phyloP scores from a whole-genome alignment of 2,329 filamentous ascomycete genomes.

The Chrysosporium keratinophilum region DNA sequence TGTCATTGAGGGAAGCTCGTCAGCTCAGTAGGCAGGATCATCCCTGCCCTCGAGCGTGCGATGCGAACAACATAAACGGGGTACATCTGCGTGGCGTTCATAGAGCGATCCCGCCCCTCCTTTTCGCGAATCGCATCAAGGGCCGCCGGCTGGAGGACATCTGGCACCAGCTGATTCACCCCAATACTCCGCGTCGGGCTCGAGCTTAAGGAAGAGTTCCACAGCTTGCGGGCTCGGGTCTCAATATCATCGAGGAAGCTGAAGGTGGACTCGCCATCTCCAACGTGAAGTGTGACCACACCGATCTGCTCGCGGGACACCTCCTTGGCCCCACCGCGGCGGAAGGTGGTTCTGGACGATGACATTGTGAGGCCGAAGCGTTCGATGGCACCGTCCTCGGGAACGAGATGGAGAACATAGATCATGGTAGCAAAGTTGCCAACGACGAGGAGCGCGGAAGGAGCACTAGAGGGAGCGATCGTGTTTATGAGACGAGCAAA shows the following conservation, averaged over 20 bases:
- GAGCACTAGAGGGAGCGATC: slow-evolving; percentile 4
- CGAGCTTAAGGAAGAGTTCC: slow-evolving; percentile 9
- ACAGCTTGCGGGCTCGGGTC: slow-evolving; percentile 10
- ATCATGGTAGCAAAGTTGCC: neutral
- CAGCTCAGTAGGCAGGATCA: neutral
- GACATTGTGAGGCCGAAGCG: slow-evolving; percentile 6
- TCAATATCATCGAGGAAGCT: slow-evolving; percentile 12
- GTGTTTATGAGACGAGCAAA: slow-evolving; percentile 9
- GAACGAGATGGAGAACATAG: slow-evolving; percentile 11
- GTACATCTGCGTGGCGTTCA: slow-evolving; percentile 10
- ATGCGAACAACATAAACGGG: slow-evolving; percentile 12
- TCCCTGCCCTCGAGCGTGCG: slow-evolving; percentile 10
- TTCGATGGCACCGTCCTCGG: slow-evolving; percentile 15
- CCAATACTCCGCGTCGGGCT: slow-evolving; percentile 5
- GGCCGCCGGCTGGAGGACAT: slow-evolving; percentile 12
- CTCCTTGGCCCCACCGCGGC: slow-evolving; percentile 9
- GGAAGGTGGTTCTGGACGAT: slow-evolving; percentile 7
- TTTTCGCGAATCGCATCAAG: slow-evolving; percentile 12
- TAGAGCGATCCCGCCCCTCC: slow-evolving; percentile 8
- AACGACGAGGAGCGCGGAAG: slow-evolving; percentile 13
- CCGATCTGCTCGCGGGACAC: slow-evolving; percentile 13
- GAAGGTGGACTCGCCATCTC: neutral
- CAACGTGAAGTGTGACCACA: slow-evolving; percentile 11
- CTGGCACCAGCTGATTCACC: slow-evolving; percentile 7
- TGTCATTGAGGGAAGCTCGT: slow-evolving; percentile 6